These are phyloP conservation scores for Trebouxia sp. DNA, from an alignment of 139 green algal species.

Conservation along the genomic window DNA sequence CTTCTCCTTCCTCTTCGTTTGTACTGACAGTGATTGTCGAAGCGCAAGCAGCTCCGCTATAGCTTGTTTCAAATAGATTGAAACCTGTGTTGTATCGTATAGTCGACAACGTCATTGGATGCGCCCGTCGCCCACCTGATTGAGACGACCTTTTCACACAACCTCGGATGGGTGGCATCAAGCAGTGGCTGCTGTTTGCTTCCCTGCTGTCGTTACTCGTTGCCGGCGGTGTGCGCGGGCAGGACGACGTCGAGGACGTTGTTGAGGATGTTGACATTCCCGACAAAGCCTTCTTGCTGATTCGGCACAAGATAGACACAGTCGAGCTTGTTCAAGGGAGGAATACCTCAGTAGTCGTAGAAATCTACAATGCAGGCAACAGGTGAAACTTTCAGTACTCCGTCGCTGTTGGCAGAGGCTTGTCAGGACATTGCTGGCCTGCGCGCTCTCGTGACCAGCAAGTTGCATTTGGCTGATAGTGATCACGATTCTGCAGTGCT, in stretches of 20 bases:
- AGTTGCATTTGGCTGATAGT: too few species aligned
- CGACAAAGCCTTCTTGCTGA: conserved; percentile 21
- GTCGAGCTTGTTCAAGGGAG: conserved; percentile 40
- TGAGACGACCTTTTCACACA: too few species aligned
- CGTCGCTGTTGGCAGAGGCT: too few species aligned
- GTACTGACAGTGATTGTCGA: too few species aligned
- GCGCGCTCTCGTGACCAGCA: too few species aligned
- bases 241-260: not conserved
- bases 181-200: conserved; percentile 5
- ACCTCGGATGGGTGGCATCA: not conserved
- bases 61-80: too few species aligned
- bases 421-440: too few species aligned
- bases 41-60: too few species aligned
- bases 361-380: conserved; percentile 42
- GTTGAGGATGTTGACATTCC: not conserved
- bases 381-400: not conserved
- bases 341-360: conserved; percentile 36
- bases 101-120: too few species aligned
- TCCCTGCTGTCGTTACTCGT: not conserved
- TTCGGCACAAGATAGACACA: conserved; percentile 17
- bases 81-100: too few species aligned
- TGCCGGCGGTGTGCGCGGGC: not conserved
- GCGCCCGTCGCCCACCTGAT: too few species aligned
- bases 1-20: too few species aligned
- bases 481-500: not conserved